These are phyloP conservation scores for Parasitella parasitica DNA, from an alignment of 371 early-diverging fungal genomes.

Conservation along the genomic window DNA sequence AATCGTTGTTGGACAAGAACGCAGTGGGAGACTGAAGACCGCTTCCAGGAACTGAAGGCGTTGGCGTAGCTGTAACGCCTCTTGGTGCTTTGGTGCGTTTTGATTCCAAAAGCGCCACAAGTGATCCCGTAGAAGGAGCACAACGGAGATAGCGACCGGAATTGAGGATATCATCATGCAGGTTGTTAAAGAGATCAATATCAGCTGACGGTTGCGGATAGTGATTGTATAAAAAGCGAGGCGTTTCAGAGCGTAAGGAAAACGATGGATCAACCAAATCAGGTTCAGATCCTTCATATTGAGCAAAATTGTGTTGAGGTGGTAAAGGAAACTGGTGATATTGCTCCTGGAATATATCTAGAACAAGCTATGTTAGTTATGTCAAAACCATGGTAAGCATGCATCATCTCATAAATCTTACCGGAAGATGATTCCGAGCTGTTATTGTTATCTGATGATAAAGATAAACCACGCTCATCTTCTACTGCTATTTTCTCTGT, in stretches of 20 bases:
- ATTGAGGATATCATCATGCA: slow-evolving; percentile 53
- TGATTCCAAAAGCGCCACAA: slow-evolving; percentile 65
- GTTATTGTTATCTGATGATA: no score
- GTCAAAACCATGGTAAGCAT: not conserved
- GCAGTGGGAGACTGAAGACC: not conserved
- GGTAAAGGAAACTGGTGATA: slow-evolving; percentile 10
- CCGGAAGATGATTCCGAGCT: not conserved
- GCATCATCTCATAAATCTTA: not conserved
- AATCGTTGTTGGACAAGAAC: slow-evolving; percentile 3
- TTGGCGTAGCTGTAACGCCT: slow-evolving; percentile 11
- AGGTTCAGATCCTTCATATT: slow-evolving; percentile 11
- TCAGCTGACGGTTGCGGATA: slow-evolving; percentile 29
- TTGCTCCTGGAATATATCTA: not conserved
- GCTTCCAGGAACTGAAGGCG: not conserved
- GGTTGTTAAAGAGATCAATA: slow-evolving; percentile 61
- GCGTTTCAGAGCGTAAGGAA: slow-evolving; percentile 3
- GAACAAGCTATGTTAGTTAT: not conserved
- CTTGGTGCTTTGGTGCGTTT: slow-evolving; percentile 41
- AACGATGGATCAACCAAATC: slow-evolving; percentile 16
- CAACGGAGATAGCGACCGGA: slow-evolving; percentile 69
- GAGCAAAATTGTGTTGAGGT: slow-evolving; percentile 5
- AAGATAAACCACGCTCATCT: not conserved
- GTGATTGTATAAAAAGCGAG: not conserved
- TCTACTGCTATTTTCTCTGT: not conserved
- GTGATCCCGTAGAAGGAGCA: slow-evolving; percentile 74